Conservation (phyloP, 768 basidiomycete genomes). For the Daedaleopsis nitida region DNA sequence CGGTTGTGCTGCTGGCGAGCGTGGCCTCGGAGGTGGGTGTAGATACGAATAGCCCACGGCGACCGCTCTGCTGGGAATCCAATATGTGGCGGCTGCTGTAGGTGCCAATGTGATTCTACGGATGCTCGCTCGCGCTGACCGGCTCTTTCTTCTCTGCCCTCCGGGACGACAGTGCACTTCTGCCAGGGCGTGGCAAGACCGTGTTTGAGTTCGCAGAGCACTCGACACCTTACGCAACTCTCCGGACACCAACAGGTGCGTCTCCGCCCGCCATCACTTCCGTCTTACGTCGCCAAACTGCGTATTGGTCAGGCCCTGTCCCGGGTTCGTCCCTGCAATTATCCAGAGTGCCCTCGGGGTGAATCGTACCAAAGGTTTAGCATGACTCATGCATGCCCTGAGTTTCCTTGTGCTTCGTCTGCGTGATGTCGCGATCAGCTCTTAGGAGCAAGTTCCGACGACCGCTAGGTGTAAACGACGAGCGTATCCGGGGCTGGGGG, state of each 20-base stretch:
- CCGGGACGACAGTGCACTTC: neutral
- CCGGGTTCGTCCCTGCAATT: too few relatives aligned
- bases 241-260: neutral
- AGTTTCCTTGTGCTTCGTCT: neutral
- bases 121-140: neutral
- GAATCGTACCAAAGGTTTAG: too few relatives aligned
- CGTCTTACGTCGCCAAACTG: neutral
- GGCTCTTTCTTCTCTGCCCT: neutral
- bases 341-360: too few relatives aligned
- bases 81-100: neutral
- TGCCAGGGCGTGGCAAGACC: neutral
- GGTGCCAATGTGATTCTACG: neutral
- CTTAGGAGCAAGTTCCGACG: neutral
- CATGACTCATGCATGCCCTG: too few relatives aligned
- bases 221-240: neutral
- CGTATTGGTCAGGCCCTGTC: neutral
- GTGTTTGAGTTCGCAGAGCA: neutral
- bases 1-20: neutral
- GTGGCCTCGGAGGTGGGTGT: neutral
- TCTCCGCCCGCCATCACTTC: neutral
- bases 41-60: neutral
- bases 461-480: neutral
- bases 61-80: neutral
- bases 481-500: slow-evolving; percentile 5
- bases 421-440: neutral